phyloP scores from a whole-genome alignment of 305 asterid species.

The Salvia sclarea region DNA sequence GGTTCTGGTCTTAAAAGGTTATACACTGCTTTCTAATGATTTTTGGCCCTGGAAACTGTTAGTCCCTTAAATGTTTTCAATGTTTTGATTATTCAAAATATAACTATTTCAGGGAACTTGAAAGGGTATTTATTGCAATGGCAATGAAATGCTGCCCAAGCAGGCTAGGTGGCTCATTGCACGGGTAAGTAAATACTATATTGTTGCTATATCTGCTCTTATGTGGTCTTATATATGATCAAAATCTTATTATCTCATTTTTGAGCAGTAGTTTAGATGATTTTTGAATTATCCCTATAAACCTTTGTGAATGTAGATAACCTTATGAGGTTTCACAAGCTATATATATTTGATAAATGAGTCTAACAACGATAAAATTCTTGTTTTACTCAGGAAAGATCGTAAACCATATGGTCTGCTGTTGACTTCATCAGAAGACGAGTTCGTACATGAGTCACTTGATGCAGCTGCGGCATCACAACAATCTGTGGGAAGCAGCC shows the following conservation, averaged over 20 bases:
- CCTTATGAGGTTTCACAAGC: slow-evolving; percentile 17
- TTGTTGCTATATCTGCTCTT: slow-evolving; percentile 13
- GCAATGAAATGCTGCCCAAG: slow-evolving; percentile 87
- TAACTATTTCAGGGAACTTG: slow-evolving; percentile 73
- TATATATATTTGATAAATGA: background rate
- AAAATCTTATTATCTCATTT: slow-evolving; percentile 7
- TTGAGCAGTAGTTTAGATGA: slow-evolving; percentile 21
- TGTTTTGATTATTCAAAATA: slow-evolving; percentile 28
- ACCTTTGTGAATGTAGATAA: slow-evolving; percentile 10
- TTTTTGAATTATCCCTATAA: slow-evolving; percentile 14
- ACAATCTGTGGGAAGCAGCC: slow-evolving; percentile 57
- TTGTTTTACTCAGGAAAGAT: slow-evolving; percentile 58
- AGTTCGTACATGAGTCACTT: slow-evolving; percentile 47
- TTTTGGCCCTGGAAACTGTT: slow-evolving; percentile 31
- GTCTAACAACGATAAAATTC: slow-evolving; percentile 15
- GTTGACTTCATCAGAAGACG: slow-evolving; percentile 78
- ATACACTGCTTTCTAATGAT: slow-evolving; percentile 27
- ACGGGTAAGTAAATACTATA: slow-evolving; percentile 50
- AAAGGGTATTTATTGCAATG: slow-evolving; percentile 74
- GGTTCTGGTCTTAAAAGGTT: slow-evolving; percentile 85
- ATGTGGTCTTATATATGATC: slow-evolving; percentile 13
- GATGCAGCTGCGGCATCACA: slow-evolving; percentile 51
- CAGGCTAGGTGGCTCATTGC: slow-evolving; percentile 41
- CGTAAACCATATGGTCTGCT: slow-evolving; percentile 59
- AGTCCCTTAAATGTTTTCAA: slow-evolving; percentile 22